These are phyloP conservation scores for Leccinum boreale DNA, from an alignment of 768 basidiomycete species.

Conservation along the genomic window DNA sequence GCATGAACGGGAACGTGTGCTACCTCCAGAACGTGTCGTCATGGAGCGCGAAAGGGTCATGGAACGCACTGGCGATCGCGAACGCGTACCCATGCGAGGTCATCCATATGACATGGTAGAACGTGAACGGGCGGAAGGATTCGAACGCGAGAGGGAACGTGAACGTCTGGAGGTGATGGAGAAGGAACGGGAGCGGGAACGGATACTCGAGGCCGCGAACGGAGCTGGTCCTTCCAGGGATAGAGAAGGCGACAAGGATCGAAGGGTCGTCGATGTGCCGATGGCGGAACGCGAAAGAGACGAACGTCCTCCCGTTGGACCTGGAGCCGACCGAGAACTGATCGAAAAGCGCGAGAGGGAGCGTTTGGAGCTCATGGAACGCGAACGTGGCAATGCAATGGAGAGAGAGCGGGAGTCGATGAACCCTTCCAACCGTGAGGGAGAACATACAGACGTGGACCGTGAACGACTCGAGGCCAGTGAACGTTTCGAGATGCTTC, in stretches of 20 bases:
- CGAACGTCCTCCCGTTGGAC: slow-evolving; percentile 16
- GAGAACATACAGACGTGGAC: slow-evolving; percentile 21
- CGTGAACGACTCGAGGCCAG: slow-evolving; percentile 25
- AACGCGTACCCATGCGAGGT: slow-evolving; percentile 21
- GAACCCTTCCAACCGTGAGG: slow-evolving; percentile 15
- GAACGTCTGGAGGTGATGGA: slow-evolving; percentile 29
- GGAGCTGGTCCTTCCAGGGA: slow-evolving; percentile 16
- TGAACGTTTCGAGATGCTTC: slow-evolving; percentile 30
- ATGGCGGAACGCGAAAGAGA: slow-evolving; percentile 22
- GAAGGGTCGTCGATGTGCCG: slow-evolving; percentile 12
- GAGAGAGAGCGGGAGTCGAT: slow-evolving; percentile 19
- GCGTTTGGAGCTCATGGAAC: slow-evolving; percentile 22
- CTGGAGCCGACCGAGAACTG: slow-evolving; percentile 20
- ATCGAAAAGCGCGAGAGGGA: slow-evolving; percentile 29
- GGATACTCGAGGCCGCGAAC: slow-evolving; percentile 15
- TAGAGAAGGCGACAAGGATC: slow-evolving; percentile 24
- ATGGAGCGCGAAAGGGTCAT: slow-evolving; percentile 23
- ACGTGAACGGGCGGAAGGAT: slow-evolving; percentile 26
- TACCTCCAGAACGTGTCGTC: slow-evolving; percentile 15
- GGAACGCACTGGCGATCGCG: slow-evolving; percentile 26
- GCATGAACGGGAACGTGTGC: slow-evolving; percentile 22
- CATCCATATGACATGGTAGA: slow-evolving; percentile 21
- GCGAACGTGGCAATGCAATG: slow-evolving; percentile 12
- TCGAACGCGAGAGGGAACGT: slow-evolving; percentile 34
- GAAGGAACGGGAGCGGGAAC: slow-evolving; percentile 21